A percentile compares a stretch with the other conserved stretches of the same genome.
Evolutionary conservation across 2,329 filamentous ascomycete genomes (phyloP).

Genomic region (Pyricularia grisea): DNA sequence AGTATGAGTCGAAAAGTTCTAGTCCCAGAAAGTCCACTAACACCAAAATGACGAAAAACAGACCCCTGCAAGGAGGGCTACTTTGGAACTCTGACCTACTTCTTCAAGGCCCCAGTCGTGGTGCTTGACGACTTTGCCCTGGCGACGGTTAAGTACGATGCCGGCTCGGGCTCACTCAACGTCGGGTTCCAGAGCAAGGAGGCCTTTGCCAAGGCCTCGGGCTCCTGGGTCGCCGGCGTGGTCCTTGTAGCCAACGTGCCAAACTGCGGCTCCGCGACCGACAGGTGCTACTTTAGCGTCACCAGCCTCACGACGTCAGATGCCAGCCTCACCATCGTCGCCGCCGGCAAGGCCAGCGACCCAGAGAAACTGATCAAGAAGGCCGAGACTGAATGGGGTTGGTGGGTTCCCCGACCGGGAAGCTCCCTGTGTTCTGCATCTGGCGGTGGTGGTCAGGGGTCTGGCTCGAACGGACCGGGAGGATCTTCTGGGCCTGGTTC

Average conservation of each 20-base stretch:
- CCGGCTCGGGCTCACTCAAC: neutral
- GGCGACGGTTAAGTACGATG: neutral
- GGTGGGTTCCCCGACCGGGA: neutral
- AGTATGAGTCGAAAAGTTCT: neutral
- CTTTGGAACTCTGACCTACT: neutral
- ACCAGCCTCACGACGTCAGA: neutral
- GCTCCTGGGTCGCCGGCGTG: neutral
- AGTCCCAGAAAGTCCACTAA: neutral
- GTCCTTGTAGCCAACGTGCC: conserved; percentile 10
- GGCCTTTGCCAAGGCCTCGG: neutral
- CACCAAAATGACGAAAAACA: neutral
- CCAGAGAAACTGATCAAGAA: neutral
- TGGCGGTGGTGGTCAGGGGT: neutral
- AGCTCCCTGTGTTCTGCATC: neutral
- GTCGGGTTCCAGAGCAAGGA: neutral
- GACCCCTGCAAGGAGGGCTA: neutral
- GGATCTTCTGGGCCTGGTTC: too few relatives aligned
- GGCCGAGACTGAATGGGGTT: neutral
- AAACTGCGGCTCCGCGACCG: neutral
- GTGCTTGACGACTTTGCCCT: neutral
- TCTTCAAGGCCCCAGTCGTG: neutral
- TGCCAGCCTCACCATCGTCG: neutral
- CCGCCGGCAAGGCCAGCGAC: neutral
- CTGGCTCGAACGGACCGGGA: neutral
- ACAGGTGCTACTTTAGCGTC: conserved; percentile 5